Evolutionary conservation across 177 flowering plant species (phyloP).

Genomic region (Vitis hybrid): DNA sequence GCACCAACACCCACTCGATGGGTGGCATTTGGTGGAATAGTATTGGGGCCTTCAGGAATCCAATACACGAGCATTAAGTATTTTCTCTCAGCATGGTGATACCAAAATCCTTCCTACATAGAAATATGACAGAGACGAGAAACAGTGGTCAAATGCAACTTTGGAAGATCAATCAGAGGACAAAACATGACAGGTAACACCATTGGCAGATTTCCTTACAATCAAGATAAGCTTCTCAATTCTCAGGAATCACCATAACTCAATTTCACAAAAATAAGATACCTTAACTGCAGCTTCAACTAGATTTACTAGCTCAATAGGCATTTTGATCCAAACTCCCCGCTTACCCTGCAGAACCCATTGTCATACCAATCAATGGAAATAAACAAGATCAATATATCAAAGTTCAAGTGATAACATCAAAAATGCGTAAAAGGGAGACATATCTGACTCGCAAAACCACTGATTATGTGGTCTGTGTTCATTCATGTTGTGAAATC

Average conservation of each 20-base stretch:
- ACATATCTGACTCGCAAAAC: not conserved
- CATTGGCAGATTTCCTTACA: not conserved
- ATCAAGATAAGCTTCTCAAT: not conserved
- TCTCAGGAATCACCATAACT: not conserved
- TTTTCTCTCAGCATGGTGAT: conserved; percentile 53
- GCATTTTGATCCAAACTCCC: conserved; percentile 55
- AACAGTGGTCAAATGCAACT: not conserved
- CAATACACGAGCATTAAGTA: conserved; percentile 54
- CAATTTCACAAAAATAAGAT: not conserved
- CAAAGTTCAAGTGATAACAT: not conserved
- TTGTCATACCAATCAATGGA: not conserved
- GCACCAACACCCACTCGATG: conserved; percentile 52
- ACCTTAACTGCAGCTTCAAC: conserved; percentile 58
- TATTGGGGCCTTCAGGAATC: conserved; percentile 40
- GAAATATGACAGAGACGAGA: not conserved
- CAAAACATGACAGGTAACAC: not conserved
- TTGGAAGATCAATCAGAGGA: not conserved
- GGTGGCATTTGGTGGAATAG: conserved; percentile 53
- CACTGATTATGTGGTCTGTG: not conserved
- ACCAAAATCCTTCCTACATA: conserved; percentile 53
- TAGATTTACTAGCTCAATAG: conserved; percentile 40
- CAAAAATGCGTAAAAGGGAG: not conserved
- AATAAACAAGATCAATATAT: not conserved
- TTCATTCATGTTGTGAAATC: not conserved
- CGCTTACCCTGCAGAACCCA: conserved; percentile 40